phyloP scores from a whole-genome alignment of 257 asterid genomes.

The Solanum peruvianum region DNA sequence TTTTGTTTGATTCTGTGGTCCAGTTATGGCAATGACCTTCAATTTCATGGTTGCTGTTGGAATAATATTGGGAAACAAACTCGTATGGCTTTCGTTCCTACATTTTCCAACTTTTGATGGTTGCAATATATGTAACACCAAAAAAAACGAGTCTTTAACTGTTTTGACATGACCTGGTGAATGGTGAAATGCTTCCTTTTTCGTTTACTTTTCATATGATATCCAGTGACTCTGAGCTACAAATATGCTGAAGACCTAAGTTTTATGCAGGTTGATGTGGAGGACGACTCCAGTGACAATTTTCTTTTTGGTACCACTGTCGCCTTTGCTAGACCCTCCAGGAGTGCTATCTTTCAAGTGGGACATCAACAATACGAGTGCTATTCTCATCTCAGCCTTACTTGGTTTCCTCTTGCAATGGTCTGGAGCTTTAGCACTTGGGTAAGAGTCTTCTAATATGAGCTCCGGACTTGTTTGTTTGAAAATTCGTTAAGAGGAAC shows the following conservation, averaged over 20 bases:
- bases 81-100: slow-evolving; percentile 27
- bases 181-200: not conserved
- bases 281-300: slow-evolving; percentile 67
- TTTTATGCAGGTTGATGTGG: slow-evolving; percentile 75
- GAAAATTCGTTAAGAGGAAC: not conserved
- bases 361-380: slow-evolving; percentile 32
- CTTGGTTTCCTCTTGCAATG: slow-evolving; percentile 87
- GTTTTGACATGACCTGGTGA: not conserved
- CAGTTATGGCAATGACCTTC: slow-evolving; percentile 64
- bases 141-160: not conserved
- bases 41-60: slow-evolving; percentile 82
- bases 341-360: slow-evolving; percentile 60
- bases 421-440: slow-evolving; percentile 96
- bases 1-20: slow-evolving; percentile 69
- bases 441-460: slow-evolving; percentile 26
- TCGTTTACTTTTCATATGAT: not conserved
- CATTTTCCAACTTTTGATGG: not conserved
- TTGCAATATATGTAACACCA: not conserved
- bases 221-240: not conserved
- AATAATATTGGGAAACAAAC: slow-evolving; percentile 69
- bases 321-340: slow-evolving; percentile 87
- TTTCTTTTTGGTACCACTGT: slow-evolving; percentile 59
- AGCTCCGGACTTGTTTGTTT: not conserved
- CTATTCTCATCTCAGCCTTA: slow-evolving; percentile 57
- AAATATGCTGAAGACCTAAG: not conserved